Base-by-base conservation (phyloP, 2,329 filamentous ascomycete species). In the Fusarium luffae region DNA sequence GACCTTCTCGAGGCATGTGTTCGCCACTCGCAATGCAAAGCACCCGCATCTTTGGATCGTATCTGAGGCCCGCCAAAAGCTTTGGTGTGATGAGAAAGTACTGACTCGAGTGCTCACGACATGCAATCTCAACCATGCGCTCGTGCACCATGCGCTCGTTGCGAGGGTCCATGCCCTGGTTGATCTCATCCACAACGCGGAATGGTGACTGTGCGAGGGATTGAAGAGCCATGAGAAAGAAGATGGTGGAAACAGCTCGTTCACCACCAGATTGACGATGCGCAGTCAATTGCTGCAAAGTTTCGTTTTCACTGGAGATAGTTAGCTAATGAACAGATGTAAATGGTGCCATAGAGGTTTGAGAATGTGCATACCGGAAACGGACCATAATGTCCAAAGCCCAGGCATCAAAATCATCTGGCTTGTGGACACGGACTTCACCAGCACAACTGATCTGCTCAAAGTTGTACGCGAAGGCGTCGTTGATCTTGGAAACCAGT, bases 51-150 rank as follows among this genome's bases (percentile, higher is more conserved):
- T 94, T 92, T 57, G 88, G 86, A 78, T 97, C 92, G 79, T 98
- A 99, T 72, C 90, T 89, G 63, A 99, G 83, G 13, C 92, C 93
- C 7, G 90, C 92, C 63, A 99, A 88, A 65, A 99, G 85, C 82
- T 99, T 99, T 7, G 96, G 96, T 44, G 96, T 99, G 82, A 99
- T 97, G 69, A 99, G 89, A 83, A 99, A 99, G 82, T 99, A 99
- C 82, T 92, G 90, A 71, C 85, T 87, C n/a, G 89, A 89, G 78
- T 92, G 89, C 79, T 94, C 90, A 71, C 89, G 88, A 79, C 96
- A 98, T 44, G 96, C 96, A 77, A 99, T 98, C 76, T 98, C 94
- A 11, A 99, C 96, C 92, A 99, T 97, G 69, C 96, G 93, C 78
- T 95, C 93, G 82, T 99, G 96, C 18, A 99, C 94, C 89, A 98